phyloP scores from a whole-genome alignment of 352 stramenopile genomes.

The Phytopythium kandeliae region DNA sequence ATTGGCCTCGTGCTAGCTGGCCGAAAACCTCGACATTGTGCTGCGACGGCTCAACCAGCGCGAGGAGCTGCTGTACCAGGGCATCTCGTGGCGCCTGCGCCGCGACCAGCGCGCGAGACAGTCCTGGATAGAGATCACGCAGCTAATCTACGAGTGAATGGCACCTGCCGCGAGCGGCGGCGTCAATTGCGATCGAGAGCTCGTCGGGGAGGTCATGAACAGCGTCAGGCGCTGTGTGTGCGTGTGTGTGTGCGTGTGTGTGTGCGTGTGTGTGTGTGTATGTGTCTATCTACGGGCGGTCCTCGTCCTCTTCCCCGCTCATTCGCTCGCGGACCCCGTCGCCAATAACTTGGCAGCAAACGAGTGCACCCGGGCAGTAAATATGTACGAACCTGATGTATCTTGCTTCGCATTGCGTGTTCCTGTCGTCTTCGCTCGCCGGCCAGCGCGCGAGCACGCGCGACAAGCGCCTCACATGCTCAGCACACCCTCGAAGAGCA shows the following conservation, averaged over 20 bases:
- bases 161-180: neutral
- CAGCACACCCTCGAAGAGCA: slow-evolving; percentile 72
- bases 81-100: slow-evolving; percentile 53
- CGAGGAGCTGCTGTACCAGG: slow-evolving; percentile 64
- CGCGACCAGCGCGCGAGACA: slow-evolving; percentile 34
- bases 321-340: slow-evolving; percentile 4
- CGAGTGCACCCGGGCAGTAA: slow-evolving; percentile 22
- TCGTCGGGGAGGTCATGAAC: no score
- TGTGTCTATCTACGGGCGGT: slow-evolving; percentile 7
- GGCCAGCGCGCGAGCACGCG: no score
- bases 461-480: slow-evolving; percentile 12
- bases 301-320: no score
- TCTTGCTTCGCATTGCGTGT: slow-evolving; percentile 19
- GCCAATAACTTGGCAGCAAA: slow-evolving; percentile 7
- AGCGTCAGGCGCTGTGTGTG: no score
- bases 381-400: slow-evolving; percentile 51
- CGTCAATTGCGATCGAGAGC: neutral
- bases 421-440: slow-evolving; percentile 11
- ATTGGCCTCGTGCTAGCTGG: slow-evolving; percentile 27
- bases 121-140: slow-evolving; percentile 73
- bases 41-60: slow-evolving; percentile 59
- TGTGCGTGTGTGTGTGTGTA: slow-evolving; percentile 4
- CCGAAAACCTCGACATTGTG: slow-evolving; percentile 56
- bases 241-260: slow-evolving; percentile 3
- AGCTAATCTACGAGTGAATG: slow-evolving; percentile 48